Evolutionary conservation across 169 alveolate genomes (phyloP).

Genomic region (Plasmodium gonderi): DNA sequence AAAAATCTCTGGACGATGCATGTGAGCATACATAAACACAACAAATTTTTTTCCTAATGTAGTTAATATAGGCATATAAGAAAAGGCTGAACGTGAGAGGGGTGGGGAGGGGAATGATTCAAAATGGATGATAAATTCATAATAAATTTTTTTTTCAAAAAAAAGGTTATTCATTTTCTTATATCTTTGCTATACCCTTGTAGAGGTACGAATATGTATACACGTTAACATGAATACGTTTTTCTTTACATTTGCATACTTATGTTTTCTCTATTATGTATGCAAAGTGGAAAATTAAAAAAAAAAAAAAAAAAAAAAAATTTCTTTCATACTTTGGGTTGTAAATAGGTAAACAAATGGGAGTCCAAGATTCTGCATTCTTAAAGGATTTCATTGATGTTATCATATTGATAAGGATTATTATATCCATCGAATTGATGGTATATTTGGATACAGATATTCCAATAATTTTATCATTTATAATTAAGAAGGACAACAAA

Average conservation of each 20-base stretch:
- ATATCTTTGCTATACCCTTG: not conserved
- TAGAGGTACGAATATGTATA: not conserved
- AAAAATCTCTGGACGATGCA: constrained; percentile 76
- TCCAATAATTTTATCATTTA: constrained; percentile 81
- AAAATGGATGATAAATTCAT: not conserved
- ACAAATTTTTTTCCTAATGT: constrained; percentile 62
- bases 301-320: no score
- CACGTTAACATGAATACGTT: not conserved
- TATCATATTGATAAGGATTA: constrained; percentile 88
- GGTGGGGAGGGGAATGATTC: not conserved
- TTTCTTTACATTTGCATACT: no score
- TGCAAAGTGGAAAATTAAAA: no score
- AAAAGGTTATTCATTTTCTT: not conserved
- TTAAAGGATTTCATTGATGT: constrained; percentile 87
- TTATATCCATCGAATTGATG: constrained; percentile 84
- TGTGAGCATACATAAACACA: constrained; percentile 77
- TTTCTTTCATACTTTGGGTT: constrained; percentile 77
- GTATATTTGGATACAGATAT: constrained; percentile 78
- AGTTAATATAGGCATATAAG: constrained; percentile 80
- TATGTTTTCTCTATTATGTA: no score
- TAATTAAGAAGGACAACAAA: constrained; percentile 78
- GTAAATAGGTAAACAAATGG: constrained; percentile 90
- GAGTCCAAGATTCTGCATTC: constrained; percentile 92
- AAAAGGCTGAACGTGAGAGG: constrained; percentile 64
- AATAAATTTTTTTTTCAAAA: not conserved